These are phyloP conservation scores for Ceratobasidium sp. DNA, from an alignment of 1,284 basidiomycete species.

Conservation along the genomic window DNA sequence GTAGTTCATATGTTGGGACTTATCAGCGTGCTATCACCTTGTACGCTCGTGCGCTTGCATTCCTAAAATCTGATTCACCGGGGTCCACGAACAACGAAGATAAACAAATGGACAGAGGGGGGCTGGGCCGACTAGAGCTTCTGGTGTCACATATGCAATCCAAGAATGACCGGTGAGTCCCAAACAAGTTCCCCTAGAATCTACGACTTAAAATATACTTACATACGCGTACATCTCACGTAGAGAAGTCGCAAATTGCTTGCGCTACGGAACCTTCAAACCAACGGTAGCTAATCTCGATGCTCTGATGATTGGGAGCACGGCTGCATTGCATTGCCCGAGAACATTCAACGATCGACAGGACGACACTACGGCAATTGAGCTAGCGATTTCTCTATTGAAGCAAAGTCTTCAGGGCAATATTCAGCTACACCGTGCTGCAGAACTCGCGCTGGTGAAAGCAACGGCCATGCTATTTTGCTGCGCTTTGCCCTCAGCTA, in stretches of 20 bases:
- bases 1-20: not conserved
- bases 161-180: not conserved
- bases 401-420: not conserved
- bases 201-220: not conserved
- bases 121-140: not conserved
- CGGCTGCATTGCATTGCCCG: not conserved
- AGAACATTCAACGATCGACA: not conserved
- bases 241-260: not conserved
- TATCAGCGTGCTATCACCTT: not conserved
- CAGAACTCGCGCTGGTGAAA: not conserved
- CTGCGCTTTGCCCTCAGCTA: not conserved
- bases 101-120: no score
- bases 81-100: not conserved
- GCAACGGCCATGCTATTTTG: not conserved
- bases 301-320: constrained; percentile 1
- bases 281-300: not conserved
- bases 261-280: not conserved
- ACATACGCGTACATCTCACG: not conserved
- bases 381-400: not conserved
- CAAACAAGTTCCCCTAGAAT: not conserved
- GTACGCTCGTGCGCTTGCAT: constrained; percentile 14
- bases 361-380: not conserved
- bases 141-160: constrained; percentile 2
- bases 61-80: not conserved
- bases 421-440: not conserved